Base-by-base conservation (phyloP, 2,329 filamentous ascomycete genomes). In the Nigrospora oryzae region DNA sequence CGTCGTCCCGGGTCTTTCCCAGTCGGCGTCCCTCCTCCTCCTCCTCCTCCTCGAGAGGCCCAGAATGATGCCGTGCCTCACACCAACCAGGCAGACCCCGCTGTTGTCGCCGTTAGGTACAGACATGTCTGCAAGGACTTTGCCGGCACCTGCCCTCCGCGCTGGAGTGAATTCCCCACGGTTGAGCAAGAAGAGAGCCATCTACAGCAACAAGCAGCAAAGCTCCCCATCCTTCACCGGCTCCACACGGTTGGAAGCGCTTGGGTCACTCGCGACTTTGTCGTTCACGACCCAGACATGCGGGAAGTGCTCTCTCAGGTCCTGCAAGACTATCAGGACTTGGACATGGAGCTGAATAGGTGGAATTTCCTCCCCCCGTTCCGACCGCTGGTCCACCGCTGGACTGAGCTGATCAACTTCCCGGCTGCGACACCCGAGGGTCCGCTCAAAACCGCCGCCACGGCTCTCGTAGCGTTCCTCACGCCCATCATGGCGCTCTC, bases 301-400 rank as follows among this genome's bases (percentile, higher is more conserved):
- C 46, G 57, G 16, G 44, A 45, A 10, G 53, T 64, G 6, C 51
- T 67, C 3, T 28, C 46, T 1, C 38, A 53, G 5, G 58, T 56
- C 7, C 56, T 67, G 2, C 48, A 51, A 40, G 56, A 58, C 14
- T 65, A 67, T 44, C 58, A 60, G 40, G 59, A 62, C 41, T 50
- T 65, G 2, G 59, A 65, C 49, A 49, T 59, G n/a, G 55, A 61
- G 14, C 45, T 62, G 4, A 47, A 56, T 42, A 50, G 56, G 33
- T 67, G 60, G 57, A 61, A 57, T 8, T 65, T 66, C 47, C 23
- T 45, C 7, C 51, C 55, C 2, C 61, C 61, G 0, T 64, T 60
- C 51, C 19, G 19, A 23, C 19, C 62, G 10, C 45, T 67, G 12
- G 62, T 66, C 4, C 63, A 66, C 44, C 59, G 63, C 28, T 66